Base-by-base conservation (phyloP, 495 filamentous ascomycete genomes). In the Penicillium maclennaniae region DNA sequence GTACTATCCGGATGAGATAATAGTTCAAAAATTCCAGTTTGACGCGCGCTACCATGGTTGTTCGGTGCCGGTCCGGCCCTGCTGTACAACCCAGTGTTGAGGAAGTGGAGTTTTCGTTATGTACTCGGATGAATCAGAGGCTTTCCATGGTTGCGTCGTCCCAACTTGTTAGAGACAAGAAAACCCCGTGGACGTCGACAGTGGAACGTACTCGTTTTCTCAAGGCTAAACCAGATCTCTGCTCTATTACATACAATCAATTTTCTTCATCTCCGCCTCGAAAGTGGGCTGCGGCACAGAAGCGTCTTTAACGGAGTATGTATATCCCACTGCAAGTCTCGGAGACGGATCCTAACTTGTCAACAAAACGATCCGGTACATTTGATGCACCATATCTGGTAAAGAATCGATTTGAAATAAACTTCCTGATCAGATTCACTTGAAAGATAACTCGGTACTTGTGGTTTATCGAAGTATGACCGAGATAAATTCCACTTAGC, bases 31-130 rank as follows among this genome's bases (percentile, higher is more conserved):
- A 43, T 41, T 49, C 10, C 27, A n/a, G 16, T 21, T 43, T 34
- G 27, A 14, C 28, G 27, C 26, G 23, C 39, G 15, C 34, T 49
- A 59, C 63, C 60, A 56, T 63, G 60, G 63, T 61, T 61, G 45
- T 43, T 56, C 19, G 10, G 19, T 28, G 16, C 51, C 63, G 63
- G 63, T 45, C 56, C 63, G 60, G 60, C 57, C 63, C 63, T 63
- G 55, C 48, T 46, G 19, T n/a, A 59, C 31, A 63, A 61, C 63
- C 63, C 63, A 57, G 53, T 63, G 52, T 58, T 58, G 43, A 44
- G 17, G 48, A 17, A 38, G 63, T 63, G 60, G 63, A 64, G 60
- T 45, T 45, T 40, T 39, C 26, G 40, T 51, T 54, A 50, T 49
- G 54, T 54, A 60, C 26, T 52, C 37, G 37, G 34, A 53, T 10